A percentile compares a stretch with the other conserved stretches of the same genome.
phyloP scores from a whole-genome alignment of 805 yeast genomes.

The Blastobotrys robertii region DNA sequence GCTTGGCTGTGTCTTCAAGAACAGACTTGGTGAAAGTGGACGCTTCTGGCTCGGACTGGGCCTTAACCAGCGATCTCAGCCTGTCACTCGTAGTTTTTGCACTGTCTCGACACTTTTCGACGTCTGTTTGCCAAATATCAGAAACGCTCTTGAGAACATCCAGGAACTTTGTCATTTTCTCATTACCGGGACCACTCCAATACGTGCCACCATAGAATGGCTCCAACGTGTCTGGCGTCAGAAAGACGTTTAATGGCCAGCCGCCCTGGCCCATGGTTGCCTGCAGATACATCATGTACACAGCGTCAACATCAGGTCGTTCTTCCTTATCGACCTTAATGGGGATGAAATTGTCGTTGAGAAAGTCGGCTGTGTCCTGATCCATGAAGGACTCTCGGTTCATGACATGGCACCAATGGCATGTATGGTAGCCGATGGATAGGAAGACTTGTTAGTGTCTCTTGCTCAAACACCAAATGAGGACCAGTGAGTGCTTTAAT shows the following conservation, averaged over 20 bases:
- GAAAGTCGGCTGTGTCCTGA: slow-evolving; percentile 19
- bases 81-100: slow-evolving; percentile 19
- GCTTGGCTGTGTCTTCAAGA: slow-evolving; percentile 18
- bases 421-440: slow-evolving; percentile 30
- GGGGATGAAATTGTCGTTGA: slow-evolving; percentile 28
- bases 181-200: slow-evolving; percentile 26
- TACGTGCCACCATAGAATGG: slow-evolving; percentile 33
- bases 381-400: slow-evolving; percentile 25
- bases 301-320: slow-evolving; percentile 32
- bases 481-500: too few species aligned
- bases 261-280: slow-evolving; percentile 29
- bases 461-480: too few species aligned
- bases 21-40: slow-evolving; percentile 9
- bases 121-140: slow-evolving; percentile 25
- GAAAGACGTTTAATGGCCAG: slow-evolving; percentile 33
- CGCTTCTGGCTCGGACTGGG: slow-evolving; percentile 16
- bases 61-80: slow-evolving; percentile 18
- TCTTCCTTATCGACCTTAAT: slow-evolving; percentile 31
- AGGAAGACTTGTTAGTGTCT: slow-evolving; percentile 21
- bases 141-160: slow-evolving; percentile 24
- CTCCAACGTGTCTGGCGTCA: slow-evolving; percentile 26
- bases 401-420: slow-evolving; percentile 34
- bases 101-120: slow-evolving; percentile 20
- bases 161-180: slow-evolving; percentile 16
- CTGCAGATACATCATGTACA: slow-evolving; percentile 31